Base-by-base conservation (phyloP, 495 filamentous ascomycete genomes). In the Lophiotrema nucula region DNA sequence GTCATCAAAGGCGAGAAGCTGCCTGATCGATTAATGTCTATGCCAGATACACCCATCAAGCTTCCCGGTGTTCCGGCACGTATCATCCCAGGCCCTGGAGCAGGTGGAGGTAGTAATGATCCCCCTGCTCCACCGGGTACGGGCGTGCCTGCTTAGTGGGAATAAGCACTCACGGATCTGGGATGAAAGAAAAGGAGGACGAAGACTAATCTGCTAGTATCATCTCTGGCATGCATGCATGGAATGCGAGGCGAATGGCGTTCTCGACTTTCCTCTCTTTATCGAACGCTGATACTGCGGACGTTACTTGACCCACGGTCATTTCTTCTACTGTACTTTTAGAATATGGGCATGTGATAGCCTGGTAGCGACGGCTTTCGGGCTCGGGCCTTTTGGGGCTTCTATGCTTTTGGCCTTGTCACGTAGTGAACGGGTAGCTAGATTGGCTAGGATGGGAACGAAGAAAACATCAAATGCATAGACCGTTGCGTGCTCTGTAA, bases 1-100 rank as follows among this genome's bases (percentile, higher is more conserved):
- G 87, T 96, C 2, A 78, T 97, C 23, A 79, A 79, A 52, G 93
- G 93, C 16, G 89, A 96, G 73, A 88, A 88, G 69, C 74, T 97
- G 16, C 68, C 74, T n/a, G 81, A 83, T 13, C 84, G 80, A 58
- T 45, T 86, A 21, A 66, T 68, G 18, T 67, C 75, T 11, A 46
- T 68, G 12, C 65, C 78, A 4, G 67, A 73, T 22, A 71, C 74
- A 3, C 80, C 81, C 3, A 72, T 85, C 38, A 84, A 83, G 67
- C 59, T 86, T 12, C 83, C 83, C 2, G 78, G 81, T 21, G 28
- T 53, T 3, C 45, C 46, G 10, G 1, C 23, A 18, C 53, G 47
- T 3, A 27, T 52, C 13, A 27, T 27, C 13, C 53, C 47, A 11
- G 5, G 18, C 19, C 3, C 35, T 19, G 35, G 45, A 13, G 16